Conservation (phyloP, 1,139 yeast genomes). For the Suhomyces anneliseae region DNA sequence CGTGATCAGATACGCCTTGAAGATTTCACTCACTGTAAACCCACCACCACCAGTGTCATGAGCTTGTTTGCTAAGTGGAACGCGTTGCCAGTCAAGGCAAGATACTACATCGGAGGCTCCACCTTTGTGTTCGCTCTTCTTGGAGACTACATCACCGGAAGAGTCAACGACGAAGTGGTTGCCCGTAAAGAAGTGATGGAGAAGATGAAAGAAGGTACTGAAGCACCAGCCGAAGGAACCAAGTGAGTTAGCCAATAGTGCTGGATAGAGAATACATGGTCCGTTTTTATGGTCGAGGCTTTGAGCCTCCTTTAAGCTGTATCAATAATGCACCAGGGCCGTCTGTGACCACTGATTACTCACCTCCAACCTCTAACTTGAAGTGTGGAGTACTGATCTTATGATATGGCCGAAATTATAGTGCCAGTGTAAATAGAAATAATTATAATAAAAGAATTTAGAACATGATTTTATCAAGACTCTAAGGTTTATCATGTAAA, state of each 20-base stretch:
- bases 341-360: no score
- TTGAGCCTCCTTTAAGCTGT: no score
- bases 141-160: conserved; percentile 51
- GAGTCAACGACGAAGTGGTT: conserved; percentile 46
- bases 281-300: neutral
- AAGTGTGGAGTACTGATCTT: no score
- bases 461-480: no score
- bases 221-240: no score
- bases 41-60: conserved; percentile 20
- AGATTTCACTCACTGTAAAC: neutral
- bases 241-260: no score
- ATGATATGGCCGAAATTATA: no score
- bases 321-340: no score
- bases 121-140: conserved; percentile 52
- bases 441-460: no score
- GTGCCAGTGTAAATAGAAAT: no score
- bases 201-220: neutral
- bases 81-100: conserved; percentile 49
- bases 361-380: no score
- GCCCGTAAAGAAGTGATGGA: conserved; percentile 32
- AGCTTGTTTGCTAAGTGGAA: conserved; percentile 47
- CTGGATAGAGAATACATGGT: neutral
- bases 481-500: no score
- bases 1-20: neutral
- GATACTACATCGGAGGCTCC: conserved; percentile 55